Conservation (phyloP, 2,329 filamentous ascomycete species). For the Boeremia exigua region DNA sequence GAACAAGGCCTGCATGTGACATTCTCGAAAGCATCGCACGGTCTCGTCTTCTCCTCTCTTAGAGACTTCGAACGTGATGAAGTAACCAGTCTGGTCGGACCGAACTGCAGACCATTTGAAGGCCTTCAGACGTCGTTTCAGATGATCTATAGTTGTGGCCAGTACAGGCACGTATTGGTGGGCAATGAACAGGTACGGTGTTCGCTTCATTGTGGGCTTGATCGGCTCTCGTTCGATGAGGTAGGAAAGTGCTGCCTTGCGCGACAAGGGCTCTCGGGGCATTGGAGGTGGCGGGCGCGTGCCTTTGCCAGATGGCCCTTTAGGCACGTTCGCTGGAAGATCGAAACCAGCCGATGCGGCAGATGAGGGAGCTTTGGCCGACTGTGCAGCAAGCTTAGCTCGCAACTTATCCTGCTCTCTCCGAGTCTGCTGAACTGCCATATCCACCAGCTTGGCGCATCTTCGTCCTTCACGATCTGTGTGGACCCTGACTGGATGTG, state of each 20-base stretch:
- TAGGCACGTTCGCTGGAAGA: constrained; percentile 84
- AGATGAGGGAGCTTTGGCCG: constrained; percentile 28
- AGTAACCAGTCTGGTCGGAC: constrained; percentile 86
- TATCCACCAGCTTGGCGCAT: constrained; percentile 79
- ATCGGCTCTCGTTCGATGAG: constrained; percentile 70
- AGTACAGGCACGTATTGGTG: constrained; percentile 86
- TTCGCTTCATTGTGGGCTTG: constrained; percentile 71
- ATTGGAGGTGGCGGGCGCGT: constrained; percentile 44
- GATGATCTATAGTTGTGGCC: constrained; percentile 81
- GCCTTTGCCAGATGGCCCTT: constrained; percentile 72
- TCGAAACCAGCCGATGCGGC: constrained; percentile 50
- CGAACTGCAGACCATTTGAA: constrained; percentile 83
- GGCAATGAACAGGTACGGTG: constrained; percentile 92
- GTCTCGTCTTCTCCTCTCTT: constrained; percentile 79
- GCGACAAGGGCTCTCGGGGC: constrained; percentile 49
- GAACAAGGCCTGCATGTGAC: constrained; percentile 84
- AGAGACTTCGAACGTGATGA: constrained; percentile 85
- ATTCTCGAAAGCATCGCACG: constrained; percentile 77
- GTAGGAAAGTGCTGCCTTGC: constrained; percentile 55
- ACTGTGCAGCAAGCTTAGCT: constrained; percentile 40
- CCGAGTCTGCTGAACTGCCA: constrained; percentile 71
- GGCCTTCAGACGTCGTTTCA: constrained; percentile 86
- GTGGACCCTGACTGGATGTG: constrained; percentile 72
- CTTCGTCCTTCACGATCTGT: constrained; percentile 87
- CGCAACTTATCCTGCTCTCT: constrained; percentile 62